Evolutionary conservation across 225 moss, liverwort and hornwort genomes (phyloP), one percentile per base, ranked within the genome.

Genomic region (Sphagnum tenellum): DNA sequence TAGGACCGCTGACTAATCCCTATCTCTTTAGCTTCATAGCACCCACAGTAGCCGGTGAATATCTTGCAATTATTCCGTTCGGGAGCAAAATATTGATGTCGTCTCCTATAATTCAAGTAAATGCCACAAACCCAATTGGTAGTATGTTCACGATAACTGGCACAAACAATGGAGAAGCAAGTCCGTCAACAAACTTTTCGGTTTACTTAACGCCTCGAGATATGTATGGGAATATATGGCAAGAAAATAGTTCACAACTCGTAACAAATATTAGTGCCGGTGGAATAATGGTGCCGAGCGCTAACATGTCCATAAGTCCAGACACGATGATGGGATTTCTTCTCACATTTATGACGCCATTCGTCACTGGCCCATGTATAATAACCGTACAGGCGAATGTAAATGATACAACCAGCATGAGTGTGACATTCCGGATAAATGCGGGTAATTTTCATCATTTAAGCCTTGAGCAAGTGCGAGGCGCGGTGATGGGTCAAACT

Each of bases 221-320:
- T 48, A 47, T 0, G 50, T 79, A 79, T 45, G 72, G 75, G 47
- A 79, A 79, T 45, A 60, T 79, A 9, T 79, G 79, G 79, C 63
- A 60, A 75, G 75, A 72, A 3, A 69, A 79, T 64, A 72, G 72
- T 47, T 75, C 29, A 5, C 72, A 60, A 63, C 69, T 79, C 9
- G 11, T 45, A 2, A 7, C 75, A 49, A 75, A 66, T 0, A 75
- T 75, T 47, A 60, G 7, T 1, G 56, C 4, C 2, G 53, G 7
- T 7, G 61, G 53, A 45, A 56, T 52, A 10, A 44, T 62, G 5
- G 13, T 75, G 13, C n/a, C 71, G 12, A 44, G 12, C 47, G 60
- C 59, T 4, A 8, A 69, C 45, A 71, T 68, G 2, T 68, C 5
- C 63, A 60, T 67, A 13, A 3, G 4, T 50, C 29, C 52, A 0